phyloP scores from a whole-genome alignment of 768 basidiomycete genomes.

The Collybia sp. region DNA sequence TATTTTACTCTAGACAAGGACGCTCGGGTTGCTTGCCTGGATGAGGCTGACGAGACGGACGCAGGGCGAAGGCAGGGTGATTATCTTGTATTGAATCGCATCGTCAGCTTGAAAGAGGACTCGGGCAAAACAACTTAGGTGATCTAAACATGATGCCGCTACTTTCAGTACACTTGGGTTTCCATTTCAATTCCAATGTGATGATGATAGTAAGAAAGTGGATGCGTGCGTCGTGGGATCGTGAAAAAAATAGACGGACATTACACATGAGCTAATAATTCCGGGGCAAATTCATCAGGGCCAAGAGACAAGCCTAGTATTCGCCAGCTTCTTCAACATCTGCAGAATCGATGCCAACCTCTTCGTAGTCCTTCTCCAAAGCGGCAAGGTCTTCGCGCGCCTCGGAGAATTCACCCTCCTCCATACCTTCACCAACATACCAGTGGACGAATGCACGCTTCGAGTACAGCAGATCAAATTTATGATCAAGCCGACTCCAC shows the following conservation, averaged over 20 bases:
- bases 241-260: constrained; percentile 12
- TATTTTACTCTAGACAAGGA: constrained; percentile 96
- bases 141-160: too few species aligned
- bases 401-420: constrained; percentile 98
- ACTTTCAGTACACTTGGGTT: too few species aligned
- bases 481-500: constrained; percentile 92
- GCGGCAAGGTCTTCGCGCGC: constrained; percentile 99
- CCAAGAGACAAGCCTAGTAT: constrained; percentile 31
- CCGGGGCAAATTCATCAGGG: constrained; percentile 3
- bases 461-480: constrained; percentile 97
- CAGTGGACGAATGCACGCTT: constrained; percentile 93
- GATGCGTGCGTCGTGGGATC: constrained; percentile 13
- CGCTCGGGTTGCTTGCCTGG: constrained; percentile 59
- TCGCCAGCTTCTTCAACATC: constrained; percentile 50
- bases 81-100: constrained; percentile 81
- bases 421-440: constrained; percentile 99
- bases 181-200: constrained; percentile 11
- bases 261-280: constrained; percentile 15
- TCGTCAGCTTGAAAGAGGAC: constrained; percentile 94
- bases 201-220: constrained; percentile 10
- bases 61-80: constrained; percentile 62
- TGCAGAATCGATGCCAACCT: constrained; percentile 57
- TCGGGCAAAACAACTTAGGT: constrained; percentile 56
- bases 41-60: constrained; percentile 39
- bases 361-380: constrained; percentile 96